phyloP scores from a whole-genome alignment of 2,329 filamentous ascomycete genomes.

The Xylariaceae sp. region DNA sequence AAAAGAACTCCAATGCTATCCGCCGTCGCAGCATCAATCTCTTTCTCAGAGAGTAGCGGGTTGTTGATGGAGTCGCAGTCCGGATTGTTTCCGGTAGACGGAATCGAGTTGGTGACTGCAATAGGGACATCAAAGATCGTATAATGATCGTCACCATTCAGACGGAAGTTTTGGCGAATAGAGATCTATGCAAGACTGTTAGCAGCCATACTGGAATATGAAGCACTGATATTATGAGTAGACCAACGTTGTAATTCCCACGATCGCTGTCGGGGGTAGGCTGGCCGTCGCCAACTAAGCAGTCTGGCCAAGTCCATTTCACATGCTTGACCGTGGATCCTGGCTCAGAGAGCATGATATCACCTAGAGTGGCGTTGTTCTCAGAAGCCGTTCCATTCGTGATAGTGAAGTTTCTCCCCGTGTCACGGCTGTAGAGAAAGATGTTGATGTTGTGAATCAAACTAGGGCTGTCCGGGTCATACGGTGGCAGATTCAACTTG shows the following conservation, averaged over 20 bases:
- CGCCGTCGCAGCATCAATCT: conserved; percentile 40
- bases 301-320: conserved; percentile 67
- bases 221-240: background rate
- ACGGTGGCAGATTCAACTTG: conserved; percentile 54
- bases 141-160: conserved; percentile 60
- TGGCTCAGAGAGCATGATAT: conserved; percentile 59
- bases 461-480: conserved; percentile 48
- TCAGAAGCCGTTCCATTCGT: conserved; percentile 54
- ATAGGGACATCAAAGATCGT: conserved; percentile 68
- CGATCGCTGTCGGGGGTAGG: conserved; percentile 45
- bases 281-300: conserved; percentile 57
- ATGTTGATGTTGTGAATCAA: conserved; percentile 60
- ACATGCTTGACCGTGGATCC: conserved; percentile 69
- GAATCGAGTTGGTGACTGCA: conserved; percentile 60
- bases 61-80: conserved; percentile 50
- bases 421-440: conserved; percentile 61
- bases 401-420: conserved; percentile 62
- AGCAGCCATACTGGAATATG: background rate
- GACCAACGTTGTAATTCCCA: conserved; percentile 57
- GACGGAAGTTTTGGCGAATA: conserved; percentile 63
- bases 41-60: conserved; percentile 42
- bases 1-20: conserved; percentile 45
- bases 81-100: conserved; percentile 36
- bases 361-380: conserved; percentile 50
- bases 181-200: conserved; percentile 46